These are phyloP conservation scores for Epichloe aotearoae DNA, from an alignment of 2,329 filamentous ascomycete genomes.

Conservation along the genomic window DNA sequence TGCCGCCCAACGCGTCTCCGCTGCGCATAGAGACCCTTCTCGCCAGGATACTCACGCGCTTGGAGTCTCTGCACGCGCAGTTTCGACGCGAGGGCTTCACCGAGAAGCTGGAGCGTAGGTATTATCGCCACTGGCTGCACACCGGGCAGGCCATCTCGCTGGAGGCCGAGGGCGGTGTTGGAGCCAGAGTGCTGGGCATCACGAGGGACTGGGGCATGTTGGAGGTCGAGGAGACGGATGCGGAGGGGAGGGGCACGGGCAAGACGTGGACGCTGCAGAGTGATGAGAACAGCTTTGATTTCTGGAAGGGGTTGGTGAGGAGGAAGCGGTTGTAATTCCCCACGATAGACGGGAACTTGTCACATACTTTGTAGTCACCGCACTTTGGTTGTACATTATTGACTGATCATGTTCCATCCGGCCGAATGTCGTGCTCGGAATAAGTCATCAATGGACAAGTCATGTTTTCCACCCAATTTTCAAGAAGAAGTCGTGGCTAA, in stretches of 20 bases:
- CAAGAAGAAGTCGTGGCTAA: too few relatives aligned
- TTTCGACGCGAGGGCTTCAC: conserved; percentile 71
- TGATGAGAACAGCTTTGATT: conserved; percentile 97
- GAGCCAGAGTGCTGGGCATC: conserved; percentile 71
- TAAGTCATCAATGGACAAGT: too few relatives aligned
- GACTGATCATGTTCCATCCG: too few relatives aligned
- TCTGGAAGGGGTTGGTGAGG: conserved; percentile 77
- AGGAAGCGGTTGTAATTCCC: conserved; percentile 47
- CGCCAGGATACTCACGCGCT: conserved; percentile 62
- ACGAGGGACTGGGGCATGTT: conserved; percentile 85
- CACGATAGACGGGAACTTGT: too few relatives aligned
- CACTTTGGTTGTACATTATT: too few relatives aligned
- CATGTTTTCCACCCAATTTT: too few relatives aligned
- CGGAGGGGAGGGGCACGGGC: conserved; percentile 60
- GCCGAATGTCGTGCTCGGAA: too few relatives aligned
- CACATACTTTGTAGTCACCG: too few relatives aligned
- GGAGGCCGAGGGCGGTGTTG: conserved; percentile 64
- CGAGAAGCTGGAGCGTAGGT: conserved; percentile 55
- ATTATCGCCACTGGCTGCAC: conserved; percentile 81
- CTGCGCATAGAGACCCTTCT: conserved; percentile 70
- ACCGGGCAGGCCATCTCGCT: conserved; percentile 58
- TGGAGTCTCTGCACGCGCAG: conserved; percentile 63
- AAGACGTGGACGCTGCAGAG: conserved; percentile 77
- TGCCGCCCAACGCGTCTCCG: conserved; percentile 35
- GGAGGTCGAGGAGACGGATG: conserved; percentile 68